Base-by-base conservation (phyloP, 371 early-diverging fungal species). In the Sporodiniella umbellata region DNA sequence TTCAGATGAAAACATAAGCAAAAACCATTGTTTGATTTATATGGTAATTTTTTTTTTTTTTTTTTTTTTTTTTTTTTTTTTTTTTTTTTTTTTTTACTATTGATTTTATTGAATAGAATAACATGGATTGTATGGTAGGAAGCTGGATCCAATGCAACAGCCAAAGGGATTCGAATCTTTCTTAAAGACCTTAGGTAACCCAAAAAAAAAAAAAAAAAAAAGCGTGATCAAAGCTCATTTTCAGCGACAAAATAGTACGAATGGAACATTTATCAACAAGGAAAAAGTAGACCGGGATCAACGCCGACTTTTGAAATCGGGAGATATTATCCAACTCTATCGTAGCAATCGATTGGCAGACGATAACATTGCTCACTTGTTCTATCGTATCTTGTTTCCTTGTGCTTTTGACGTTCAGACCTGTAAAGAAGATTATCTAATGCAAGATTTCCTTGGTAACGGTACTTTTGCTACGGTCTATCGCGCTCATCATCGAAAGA, bases 251-350 rank as follows among this genome's bases (percentile, higher is more conserved):
- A 22, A 33, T 51, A 89, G 89, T 66, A 74, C 82, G 11, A 89
- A 92, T 57, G 93, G 93, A 17, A 90, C 89, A 0, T 89, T 57
- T 53, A 79, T 90, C 35, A 89, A 87, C 61, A 84, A 80, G 10
- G 44, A 48, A 24, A 54, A 64, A 11, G 62, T 90, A 15, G 70
- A 64, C 0, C 60, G 66, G 8, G 51, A 49, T 8, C 51, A 74
- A 42, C 73, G 83, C 6, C 53, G 72, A 4, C 56, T 82, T 52
- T 73, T 92, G 25, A 67, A 62, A 21, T 56, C 80, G 38, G 84
- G 80, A 14, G 90, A 92, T 56, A 59, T 68, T 37, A 82, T 92
- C 22, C 81, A 81, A 45, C 73, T 90, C 35, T 70, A 74, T 35
- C 59, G 66, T n/a, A 68, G 69, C 1, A 42, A 28, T 1, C 23